Conservation (phyloP, 257 asterid genomes). For the Primulina tabacum region DNA sequence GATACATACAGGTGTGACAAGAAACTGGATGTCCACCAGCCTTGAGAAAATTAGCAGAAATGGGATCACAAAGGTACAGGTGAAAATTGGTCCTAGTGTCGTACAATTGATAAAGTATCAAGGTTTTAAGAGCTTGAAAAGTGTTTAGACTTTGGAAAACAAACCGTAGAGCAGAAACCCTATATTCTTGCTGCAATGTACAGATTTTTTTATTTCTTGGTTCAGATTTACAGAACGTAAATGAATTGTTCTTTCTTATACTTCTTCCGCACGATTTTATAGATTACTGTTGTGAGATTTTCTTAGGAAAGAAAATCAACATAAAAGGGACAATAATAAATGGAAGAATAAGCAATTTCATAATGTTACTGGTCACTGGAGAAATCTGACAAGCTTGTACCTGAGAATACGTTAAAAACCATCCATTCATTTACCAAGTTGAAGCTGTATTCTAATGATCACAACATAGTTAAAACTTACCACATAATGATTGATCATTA, state of each 20-base stretch:
- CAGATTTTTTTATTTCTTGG: background rate
- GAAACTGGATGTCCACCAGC: background rate
- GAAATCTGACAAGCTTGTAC: background rate
- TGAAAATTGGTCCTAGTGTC: background rate
- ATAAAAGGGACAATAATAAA: background rate
- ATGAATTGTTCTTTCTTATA: background rate
- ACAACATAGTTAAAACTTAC: background rate
- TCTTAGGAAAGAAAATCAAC: background rate
- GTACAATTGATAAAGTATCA: background rate
- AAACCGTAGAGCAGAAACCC: background rate
- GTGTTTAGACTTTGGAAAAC: background rate
- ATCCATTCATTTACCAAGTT: background rate
- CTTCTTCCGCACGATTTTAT: background rate
- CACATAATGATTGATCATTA: background rate
- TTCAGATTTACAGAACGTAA: background rate
- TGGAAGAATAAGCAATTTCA: background rate
- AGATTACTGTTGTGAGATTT: background rate
- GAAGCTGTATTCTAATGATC: background rate
- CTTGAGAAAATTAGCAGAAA: constrained; percentile 7
- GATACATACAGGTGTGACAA: background rate
- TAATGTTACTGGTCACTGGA: background rate
- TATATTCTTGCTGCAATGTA: background rate
- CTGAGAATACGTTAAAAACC: background rate
- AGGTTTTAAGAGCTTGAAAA: background rate
- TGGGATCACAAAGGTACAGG: background rate